Base-by-base conservation (phyloP, 176 grass and related monocot species). In the Pontederia crassipes region DNA sequence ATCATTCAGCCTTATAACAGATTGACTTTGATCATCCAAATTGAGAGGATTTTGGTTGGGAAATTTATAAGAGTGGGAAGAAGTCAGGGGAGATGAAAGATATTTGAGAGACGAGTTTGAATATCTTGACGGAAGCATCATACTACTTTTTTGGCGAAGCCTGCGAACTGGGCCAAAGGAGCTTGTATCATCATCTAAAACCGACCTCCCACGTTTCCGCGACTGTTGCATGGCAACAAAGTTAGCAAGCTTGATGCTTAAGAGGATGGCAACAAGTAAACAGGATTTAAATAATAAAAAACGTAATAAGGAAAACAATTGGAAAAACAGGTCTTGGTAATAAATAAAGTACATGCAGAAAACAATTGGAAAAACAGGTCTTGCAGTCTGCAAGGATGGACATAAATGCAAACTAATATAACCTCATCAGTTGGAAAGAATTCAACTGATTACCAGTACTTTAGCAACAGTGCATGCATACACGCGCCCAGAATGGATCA, bases 171-270 rank as follows among this genome's bases (percentile, higher is more conserved):
- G 66, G 45, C 74, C 57, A 59, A 59, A 62, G 58, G 70, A 83
- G 26, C 68, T 17, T 49, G 8, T 59, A 52, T 74, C 70, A 55
- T 55, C 70, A 63, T 80, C 73, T 29, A 78, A 49, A 71, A 67
- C 59, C 56, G 55, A 63, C 28, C 69, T 83, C 49, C 72, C 72
- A 28, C 77, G 82, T 72, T 83, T 89, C 54, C 80, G 45, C 10
- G 69, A 17, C 85, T 89, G 61, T 8, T 5, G 2, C 2, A 11
- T 45, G 28, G 50, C 12, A 54, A 13, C 48, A 35, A 28, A 68
- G 16, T 13, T 49, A 11, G 5, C 9, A 49, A 9, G 13, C 28
- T 24, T 10, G 9, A 65, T 13, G 18, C 62, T 26, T 11, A 65
- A 27, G 49, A 17, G 2, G 13, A 4, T 48, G 4, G 13, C 28